Evolutionary conservation across 2,329 filamentous ascomycete genomes (phyloP).

Genomic region (Aureobasidium sp.): DNA sequence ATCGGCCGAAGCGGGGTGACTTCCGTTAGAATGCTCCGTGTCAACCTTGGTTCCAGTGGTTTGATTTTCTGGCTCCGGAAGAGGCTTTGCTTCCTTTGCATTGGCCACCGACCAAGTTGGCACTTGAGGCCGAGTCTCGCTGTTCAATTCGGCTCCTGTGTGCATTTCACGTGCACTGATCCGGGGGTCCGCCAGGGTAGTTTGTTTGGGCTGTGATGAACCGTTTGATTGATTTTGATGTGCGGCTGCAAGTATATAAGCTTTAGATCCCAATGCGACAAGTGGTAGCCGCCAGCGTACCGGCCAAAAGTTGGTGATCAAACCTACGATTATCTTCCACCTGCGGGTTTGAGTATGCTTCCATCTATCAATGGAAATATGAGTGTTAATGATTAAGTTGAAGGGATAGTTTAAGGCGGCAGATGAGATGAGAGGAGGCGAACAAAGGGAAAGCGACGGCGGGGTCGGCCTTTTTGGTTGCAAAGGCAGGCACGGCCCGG

Average conservation of each 20-base stretch:
- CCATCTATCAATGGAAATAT: not conserved
- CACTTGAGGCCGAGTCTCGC: not conserved
- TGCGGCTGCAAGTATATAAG: not conserved
- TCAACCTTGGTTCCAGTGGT: not conserved
- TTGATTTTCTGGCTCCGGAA: not conserved
- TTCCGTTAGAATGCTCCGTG: not conserved
- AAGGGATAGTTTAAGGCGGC: not conserved
- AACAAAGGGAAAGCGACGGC: not conserved
- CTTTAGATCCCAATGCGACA: not conserved
- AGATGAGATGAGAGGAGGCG: not conserved
- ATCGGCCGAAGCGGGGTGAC: not conserved
- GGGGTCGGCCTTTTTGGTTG: conserved; percentile 3
- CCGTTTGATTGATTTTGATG: not conserved
- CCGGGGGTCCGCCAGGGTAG: not conserved
- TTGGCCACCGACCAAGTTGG: conserved; percentile 8
- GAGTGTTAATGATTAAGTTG: not conserved
- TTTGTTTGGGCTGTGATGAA: not conserved
- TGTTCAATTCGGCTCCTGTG: not conserved
- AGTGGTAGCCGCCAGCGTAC: not conserved
- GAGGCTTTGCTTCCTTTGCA: not conserved
- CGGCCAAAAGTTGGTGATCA: not conserved
- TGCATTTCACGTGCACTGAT: not conserved
- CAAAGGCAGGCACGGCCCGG: not conserved
- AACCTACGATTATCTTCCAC: not conserved
- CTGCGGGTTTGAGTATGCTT: not conserved